Percentiles rank a stretch among this genome's conserved stretches.
These are phyloP conservation scores for Solanum hybrid DNA, from an alignment of 305 asterid species.

Conservation along the genomic window DNA sequence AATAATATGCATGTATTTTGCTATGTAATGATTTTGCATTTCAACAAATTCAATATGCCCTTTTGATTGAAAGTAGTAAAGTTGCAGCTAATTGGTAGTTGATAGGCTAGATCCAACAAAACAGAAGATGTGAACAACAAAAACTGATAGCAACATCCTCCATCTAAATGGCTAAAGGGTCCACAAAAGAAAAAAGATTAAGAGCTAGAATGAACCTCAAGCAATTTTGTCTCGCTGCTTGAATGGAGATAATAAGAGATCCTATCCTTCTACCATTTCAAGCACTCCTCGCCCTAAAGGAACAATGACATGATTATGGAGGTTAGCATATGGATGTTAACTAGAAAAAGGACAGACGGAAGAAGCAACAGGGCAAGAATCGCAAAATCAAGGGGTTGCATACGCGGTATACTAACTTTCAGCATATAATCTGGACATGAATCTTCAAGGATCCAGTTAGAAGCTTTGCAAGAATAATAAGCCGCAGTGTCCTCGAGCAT, in stretches of 20 bases:
- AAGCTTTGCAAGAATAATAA: conserved; percentile 51
- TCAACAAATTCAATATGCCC: too few relatives aligned
- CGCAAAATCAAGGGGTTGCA: background rate
- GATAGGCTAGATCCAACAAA: background rate
- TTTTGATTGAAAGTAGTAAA: too few relatives aligned
- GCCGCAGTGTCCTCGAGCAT: conserved; percentile 31
- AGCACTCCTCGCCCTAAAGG: conserved; percentile 68
- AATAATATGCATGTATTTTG: too few relatives aligned
- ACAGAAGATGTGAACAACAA: background rate
- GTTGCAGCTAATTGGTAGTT: background rate
- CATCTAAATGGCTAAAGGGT: background rate
- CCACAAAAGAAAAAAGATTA: background rate
- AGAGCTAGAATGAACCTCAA: conserved; percentile 36
- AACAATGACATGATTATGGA: background rate
- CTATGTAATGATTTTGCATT: too few relatives aligned
- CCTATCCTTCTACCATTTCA: conserved; percentile 69
- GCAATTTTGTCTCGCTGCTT: conserved; percentile 58
- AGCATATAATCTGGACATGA: conserved; percentile 80
- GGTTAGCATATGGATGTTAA: background rate
- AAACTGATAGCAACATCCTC: background rate
- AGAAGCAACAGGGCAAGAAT: background rate
- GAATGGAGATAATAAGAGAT: conserved; percentile 64
- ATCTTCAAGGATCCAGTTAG: conserved; percentile 72
- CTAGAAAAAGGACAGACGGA: background rate
- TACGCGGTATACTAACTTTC: conserved; percentile 29